Evolutionary conservation across 75 land plant genomes (phyloP), one percentile per base, ranked within the genome.

Genomic region (Sequoia sempervirens): DNA sequence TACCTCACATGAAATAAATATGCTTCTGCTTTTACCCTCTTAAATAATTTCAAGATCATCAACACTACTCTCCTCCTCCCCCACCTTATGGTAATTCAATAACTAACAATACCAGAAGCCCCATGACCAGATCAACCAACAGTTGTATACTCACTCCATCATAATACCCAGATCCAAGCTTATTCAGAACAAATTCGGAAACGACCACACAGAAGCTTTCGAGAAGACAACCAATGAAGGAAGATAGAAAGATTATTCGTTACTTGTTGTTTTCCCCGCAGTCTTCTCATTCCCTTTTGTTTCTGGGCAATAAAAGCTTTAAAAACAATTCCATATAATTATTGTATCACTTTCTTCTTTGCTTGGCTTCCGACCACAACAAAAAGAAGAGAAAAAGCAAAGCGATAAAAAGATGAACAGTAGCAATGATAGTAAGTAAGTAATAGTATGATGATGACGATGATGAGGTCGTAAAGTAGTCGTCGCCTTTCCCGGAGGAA

Each of bases 381-480:
- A 69, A 69, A 69, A 69, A 69, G 73, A 30, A 68, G 28, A 68
- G 70, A 68, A 68, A 68, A 68, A 68, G 70, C 23, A 68, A 68
- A 68, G 32, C 28, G 32, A 68, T 26, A 69, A 69, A 69, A 69
- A 69, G 73, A 69, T 32, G 36, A 36, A 69, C 73, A 32, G 73
- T 69, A 30, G 12, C 34, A 69, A 32, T 32, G 34, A 69, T 69
- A 30, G 14, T 69, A 12, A 58, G 26, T 58, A 58, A 54, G 3
- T 54, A 54, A 54, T 54, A 17, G 58, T 17, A 69, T 78, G 80
- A 78, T 78, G 80, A 78, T 78, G 47, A 45, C 46, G 80, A 78
- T 78, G 80, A 78, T 78, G 80, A 78, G 80, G 80, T 45, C 80
- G 80, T 78, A 78, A 78, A 78, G 73, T 46, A 26, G 80, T 78